Evolutionary conservation across 805 yeast species (phyloP).

Genomic region (Nakazawaea ishiwadae): DNA sequence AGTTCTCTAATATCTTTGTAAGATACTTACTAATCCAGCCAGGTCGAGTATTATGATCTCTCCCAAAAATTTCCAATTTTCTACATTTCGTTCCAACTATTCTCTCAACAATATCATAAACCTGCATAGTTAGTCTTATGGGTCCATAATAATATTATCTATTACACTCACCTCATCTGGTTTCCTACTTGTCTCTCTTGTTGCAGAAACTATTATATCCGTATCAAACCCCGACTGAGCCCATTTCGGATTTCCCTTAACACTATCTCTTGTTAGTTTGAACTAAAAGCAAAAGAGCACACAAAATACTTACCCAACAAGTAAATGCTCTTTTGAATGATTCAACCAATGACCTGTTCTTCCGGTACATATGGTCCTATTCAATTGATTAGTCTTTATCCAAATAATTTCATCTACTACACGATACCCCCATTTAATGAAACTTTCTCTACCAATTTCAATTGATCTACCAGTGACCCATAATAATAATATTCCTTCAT

Average conservation of each 20-base stretch:
- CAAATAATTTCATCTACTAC: conserved; percentile 80
- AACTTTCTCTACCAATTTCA: conserved; percentile 77
- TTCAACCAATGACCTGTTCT: conserved; percentile 97
- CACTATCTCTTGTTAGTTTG: conserved; percentile 4
- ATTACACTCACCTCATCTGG: conserved; percentile 75
- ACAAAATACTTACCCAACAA: conserved; percentile 50
- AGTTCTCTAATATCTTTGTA: not conserved
- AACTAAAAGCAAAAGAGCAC: not conserved
- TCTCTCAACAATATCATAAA: conserved; percentile 81
- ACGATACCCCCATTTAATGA: conserved; percentile 77
- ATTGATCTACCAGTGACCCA: conserved; percentile 97
- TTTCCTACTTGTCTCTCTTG: conserved; percentile 85
- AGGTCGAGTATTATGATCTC: conserved; percentile 78
- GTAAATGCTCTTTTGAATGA: conserved; percentile 87
- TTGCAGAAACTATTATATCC: conserved; percentile 74
- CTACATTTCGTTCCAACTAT: conserved; percentile 73
- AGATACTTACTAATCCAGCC: conserved; percentile 71
- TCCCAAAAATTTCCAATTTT: conserved; percentile 85
- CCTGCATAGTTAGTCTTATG: too few relatives aligned
- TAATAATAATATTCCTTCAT: conserved; percentile 75
- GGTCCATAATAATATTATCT: too few relatives aligned
- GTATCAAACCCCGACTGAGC: conserved; percentile 59
- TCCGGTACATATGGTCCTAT: conserved; percentile 89
- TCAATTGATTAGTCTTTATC: conserved; percentile 86
- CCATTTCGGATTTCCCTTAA: conserved; percentile 80